phyloP scores from a whole-genome alignment of 176 grass and related monocot species.

The Elaeis guineensis region DNA sequence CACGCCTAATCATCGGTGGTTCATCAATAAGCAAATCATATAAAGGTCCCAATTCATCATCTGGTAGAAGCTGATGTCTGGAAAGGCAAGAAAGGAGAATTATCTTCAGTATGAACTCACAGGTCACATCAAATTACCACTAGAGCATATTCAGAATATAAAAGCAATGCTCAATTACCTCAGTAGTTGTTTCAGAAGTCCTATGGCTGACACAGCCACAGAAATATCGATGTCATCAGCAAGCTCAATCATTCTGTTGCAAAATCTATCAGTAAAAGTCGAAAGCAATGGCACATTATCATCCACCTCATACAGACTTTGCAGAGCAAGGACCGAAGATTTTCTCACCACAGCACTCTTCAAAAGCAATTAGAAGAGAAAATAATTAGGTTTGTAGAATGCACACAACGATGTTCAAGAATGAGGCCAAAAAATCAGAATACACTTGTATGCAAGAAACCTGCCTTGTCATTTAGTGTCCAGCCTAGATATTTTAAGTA shows the following conservation, averaged over 20 bases:
- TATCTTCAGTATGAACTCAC: not conserved
- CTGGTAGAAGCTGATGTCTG: conserved; percentile 95
- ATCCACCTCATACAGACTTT: conserved; percentile 84
- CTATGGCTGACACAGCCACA: conserved; percentile 94
- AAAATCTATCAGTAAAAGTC: conserved; percentile 91
- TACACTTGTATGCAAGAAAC: not conserved
- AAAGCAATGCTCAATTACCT: conserved; percentile 40
- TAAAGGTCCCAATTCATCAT: conserved; percentile 88
- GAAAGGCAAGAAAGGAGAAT: conserved; percentile 15
- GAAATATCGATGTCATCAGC: conserved; percentile 98
- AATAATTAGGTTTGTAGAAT: conserved; percentile 11
- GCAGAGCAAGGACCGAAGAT: conserved; percentile 74
- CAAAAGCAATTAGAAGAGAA: conserved; percentile 19
- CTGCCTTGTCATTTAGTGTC: conserved; percentile 99
- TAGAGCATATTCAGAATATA: not conserved
- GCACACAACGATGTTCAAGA: conserved; percentile 9
- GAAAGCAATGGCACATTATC: conserved; percentile 80
- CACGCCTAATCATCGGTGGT: conserved; percentile 92
- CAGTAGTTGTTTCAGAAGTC: conserved; percentile 81
- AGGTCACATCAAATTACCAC: not conserved
- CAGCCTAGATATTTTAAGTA: conserved; percentile 99
- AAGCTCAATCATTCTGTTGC: conserved; percentile 91
- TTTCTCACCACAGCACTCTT: conserved; percentile 91
- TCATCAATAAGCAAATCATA: conserved; percentile 99
- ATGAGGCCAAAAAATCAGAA: no score